Base-by-base conservation (phyloP, 73 alveolate species). In the Stentor roeselii region DNA sequence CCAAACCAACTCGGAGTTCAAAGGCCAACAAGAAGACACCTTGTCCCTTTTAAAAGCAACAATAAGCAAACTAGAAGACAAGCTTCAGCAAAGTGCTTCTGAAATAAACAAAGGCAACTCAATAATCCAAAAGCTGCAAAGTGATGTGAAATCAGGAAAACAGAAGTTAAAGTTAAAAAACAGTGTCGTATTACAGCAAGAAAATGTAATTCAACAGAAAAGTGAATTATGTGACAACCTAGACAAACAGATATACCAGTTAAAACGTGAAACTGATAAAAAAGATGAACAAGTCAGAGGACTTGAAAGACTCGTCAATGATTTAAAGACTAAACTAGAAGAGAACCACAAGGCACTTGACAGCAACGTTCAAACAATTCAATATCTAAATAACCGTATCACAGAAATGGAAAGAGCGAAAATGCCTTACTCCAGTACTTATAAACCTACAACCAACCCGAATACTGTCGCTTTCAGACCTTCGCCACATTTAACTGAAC, bases 171-270 rank as follows among this genome's bases (percentile, higher is more conserved):
- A 84, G 31, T n/a, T 41, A 0, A 83, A 84, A 83, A 36, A 67
- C 34, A 42, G 87, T 82, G 92, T 86, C 59, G 87, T 86, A 6
- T 42, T 83, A 75, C 75, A 86, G 87, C 61, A 86, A 37, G 92
- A 86, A 86, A 35, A 83, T 21, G 60, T 38, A 38, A 42, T 86
- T 59, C 75, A 78, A 39, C 59, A 82, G 86, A 86, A 86, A 50
- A 35, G 83, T 83, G 92, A 86, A 35, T 21, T 36, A 30, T 36
- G 82, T 32, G 89, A 83, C 75, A 82, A 58, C 30, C 31, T 37
- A 75, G 89, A 78, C 3, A 86, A 83, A 39, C 34, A 58, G 3
- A 32, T 58, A 36, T 78, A 41, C 59, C 75, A 59, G 60, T 3
- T 84, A 40, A 86, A 77, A 83, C 82, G 82, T 40, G 92, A 86